Conservation (phyloP, 768 basidiomycete genomes). For the Lactarius trivialis region DNA sequence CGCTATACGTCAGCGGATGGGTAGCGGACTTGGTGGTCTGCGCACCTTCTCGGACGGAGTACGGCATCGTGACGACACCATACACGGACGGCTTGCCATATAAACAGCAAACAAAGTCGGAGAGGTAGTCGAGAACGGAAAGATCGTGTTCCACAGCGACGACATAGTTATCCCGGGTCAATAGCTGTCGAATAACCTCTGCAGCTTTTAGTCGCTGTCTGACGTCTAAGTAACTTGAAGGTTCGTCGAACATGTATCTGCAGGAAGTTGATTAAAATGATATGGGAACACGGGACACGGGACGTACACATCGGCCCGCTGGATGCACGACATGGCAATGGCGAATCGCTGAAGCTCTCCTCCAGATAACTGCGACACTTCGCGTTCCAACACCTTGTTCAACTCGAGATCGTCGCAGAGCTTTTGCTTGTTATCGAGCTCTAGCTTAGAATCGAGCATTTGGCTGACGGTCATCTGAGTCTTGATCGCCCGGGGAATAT, state of each 20-base stretch:
- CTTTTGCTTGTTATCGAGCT: slow-evolving; percentile 80
- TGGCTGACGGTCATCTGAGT: slow-evolving; percentile 75
- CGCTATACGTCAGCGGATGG: slow-evolving; percentile 1
- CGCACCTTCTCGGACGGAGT: slow-evolving; percentile 92
- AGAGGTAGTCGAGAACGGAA: slow-evolving; percentile 95
- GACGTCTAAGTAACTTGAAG: slow-evolving; percentile 96
- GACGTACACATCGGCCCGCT: slow-evolving; percentile 89
- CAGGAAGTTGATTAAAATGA: slow-evolving; percentile 1
- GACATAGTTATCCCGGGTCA: slow-evolving; percentile 82
- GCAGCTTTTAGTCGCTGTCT: slow-evolving; percentile 93
- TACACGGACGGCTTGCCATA: slow-evolving; percentile 98
- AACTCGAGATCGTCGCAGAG: slow-evolving; percentile 86
- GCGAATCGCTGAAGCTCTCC: slow-evolving; percentile 98
- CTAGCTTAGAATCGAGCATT: slow-evolving; percentile 90
- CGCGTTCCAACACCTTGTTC: slow-evolving; percentile 77
- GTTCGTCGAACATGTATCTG: slow-evolving; percentile 96
- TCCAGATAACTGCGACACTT: slow-evolving; percentile 82
- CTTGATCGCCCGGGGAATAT: slow-evolving; percentile 95
- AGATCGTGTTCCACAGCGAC: slow-evolving; percentile 99
- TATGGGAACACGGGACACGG: background rate
- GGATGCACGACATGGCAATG: slow-evolving; percentile 95
- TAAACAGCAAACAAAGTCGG: slow-evolving; percentile 95
- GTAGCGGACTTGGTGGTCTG: slow-evolving; percentile 6
- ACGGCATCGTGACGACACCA: slow-evolving; percentile 98
- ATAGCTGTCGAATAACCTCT: slow-evolving; percentile 84